phyloP scores from a whole-genome alignment of 2,329 filamentous ascomycete genomes.

The Tolypocladium capitatum region DNA sequence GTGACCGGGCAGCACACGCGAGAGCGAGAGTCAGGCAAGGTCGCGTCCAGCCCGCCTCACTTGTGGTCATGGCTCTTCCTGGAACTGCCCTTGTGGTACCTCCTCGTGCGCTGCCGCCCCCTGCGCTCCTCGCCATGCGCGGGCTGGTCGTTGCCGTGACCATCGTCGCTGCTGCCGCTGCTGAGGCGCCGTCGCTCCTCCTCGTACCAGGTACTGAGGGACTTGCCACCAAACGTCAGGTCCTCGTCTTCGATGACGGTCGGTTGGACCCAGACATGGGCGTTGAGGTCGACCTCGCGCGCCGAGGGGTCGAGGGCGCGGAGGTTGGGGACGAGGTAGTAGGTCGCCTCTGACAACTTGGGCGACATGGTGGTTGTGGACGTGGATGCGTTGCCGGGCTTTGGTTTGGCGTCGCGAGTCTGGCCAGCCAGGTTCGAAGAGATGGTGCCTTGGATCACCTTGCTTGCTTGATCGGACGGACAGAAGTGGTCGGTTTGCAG shows the following conservation, averaged over 20 bases:
- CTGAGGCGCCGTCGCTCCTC: constrained; percentile 27
- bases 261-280: constrained; percentile 35
- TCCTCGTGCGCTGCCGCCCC: constrained; percentile 14
- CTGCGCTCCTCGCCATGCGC: constrained; percentile 11
- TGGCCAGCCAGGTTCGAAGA: neutral
- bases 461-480: neutral
- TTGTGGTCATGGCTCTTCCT: constrained; percentile 13
- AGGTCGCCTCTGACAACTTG: constrained; percentile 9
- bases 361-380: constrained; percentile 4
- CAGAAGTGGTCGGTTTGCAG: neutral
- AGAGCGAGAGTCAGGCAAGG: neutral
- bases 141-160: constrained; percentile 16
- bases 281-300: constrained; percentile 18
- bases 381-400: neutral
- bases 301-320: constrained; percentile 19
- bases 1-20: too few species aligned
- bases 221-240: constrained; percentile 47
- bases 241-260: constrained; percentile 49
- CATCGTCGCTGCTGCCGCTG: constrained; percentile 21
- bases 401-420: neutral
- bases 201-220: constrained; percentile 46
- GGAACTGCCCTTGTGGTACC: constrained; percentile 3
- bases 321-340: constrained; percentile 20
- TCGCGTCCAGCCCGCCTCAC: constrained; percentile 5
- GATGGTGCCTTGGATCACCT: neutral